Evolutionary conservation across 768 basidiomycete genomes (phyloP).

Genomic region (Pulveroboletus sp.): DNA sequence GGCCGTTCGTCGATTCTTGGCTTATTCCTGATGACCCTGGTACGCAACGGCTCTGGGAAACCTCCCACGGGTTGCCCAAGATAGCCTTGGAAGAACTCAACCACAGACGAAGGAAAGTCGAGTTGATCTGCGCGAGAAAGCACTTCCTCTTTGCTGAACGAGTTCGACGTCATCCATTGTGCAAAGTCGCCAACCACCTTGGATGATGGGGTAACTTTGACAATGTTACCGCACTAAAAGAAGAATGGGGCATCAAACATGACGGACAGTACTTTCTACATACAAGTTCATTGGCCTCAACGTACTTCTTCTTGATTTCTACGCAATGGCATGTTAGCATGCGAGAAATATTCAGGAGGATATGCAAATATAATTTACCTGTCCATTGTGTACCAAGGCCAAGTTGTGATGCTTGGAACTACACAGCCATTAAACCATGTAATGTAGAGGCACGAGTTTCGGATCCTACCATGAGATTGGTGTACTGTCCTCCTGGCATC

Average conservation of each 20-base stretch:
- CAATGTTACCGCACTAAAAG: slow-evolving; percentile 87
- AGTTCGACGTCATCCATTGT: slow-evolving; percentile 98
- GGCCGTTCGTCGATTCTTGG: slow-evolving; percentile 92
- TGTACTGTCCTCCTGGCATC: slow-evolving; percentile 98
- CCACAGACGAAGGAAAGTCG: slow-evolving; percentile 96
- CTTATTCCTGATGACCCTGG: slow-evolving; percentile 89
- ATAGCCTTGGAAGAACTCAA: slow-evolving; percentile 99
- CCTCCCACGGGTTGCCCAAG: slow-evolving; percentile 97
- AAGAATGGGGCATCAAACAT: slow-evolving; percentile 3
- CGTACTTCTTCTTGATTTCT: slow-evolving; percentile 98
- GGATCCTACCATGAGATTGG: slow-evolving; percentile 81
- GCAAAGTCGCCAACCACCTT: slow-evolving; percentile 99
- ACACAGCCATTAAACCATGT: slow-evolving; percentile 19
- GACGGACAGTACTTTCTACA: slow-evolving; percentile 24
- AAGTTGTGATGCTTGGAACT: slow-evolving; percentile 99
- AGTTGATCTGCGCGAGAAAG: slow-evolving; percentile 81
- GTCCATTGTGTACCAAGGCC: slow-evolving; percentile 97
- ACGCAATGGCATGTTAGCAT: slow-evolving; percentile 6
- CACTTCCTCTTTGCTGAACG: slow-evolving; percentile 83
- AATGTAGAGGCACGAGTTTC: slow-evolving; percentile 14
- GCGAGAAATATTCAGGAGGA: slow-evolving; percentile 5
- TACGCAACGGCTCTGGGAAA: slow-evolving; percentile 96
- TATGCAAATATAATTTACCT: slow-evolving; percentile 41
- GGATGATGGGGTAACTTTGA: slow-evolving; percentile 99
- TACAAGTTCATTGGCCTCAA: slow-evolving; percentile 94